Base-by-base conservation (phyloP, 1,139 yeast species). In the Eremothecium cymbalariae region DNA sequence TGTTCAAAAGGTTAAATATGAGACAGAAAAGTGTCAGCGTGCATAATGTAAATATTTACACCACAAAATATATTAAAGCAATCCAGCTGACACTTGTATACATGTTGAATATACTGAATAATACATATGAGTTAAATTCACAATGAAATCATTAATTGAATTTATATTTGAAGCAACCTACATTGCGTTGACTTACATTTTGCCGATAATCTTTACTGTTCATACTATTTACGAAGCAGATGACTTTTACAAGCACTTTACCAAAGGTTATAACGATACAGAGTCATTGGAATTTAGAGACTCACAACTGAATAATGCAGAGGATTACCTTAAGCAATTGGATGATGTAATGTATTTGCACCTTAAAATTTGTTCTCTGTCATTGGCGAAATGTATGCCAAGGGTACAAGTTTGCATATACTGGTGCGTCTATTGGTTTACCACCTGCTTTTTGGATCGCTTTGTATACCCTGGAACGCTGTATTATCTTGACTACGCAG, bases 401-500 rank as follows among this genome's bases (percentile, higher is more conserved):
- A 8, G 32, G 24, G 12, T 27, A 14, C 34, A 31, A n/a, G 19
- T 31, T 16, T 26, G 28, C 14, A 21, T 32, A 20, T 34, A 26
- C 28, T 34, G 38, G 38, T 25, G 31, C 27, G 25, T 31, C 11
- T 34, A 34, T 21, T 34, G 38, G 38, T 24, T 34, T 27, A 8
- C 26, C 12, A 25, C 26, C 6, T 29, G 21, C 21, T 18, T 25
- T 21, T 22, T 29, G 15, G 19, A 25, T 12, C 27, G 25, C 4
- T 19, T 19, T 4, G 4, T 34, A 11, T 13, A 22, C 13, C 37
- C 33, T 7, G 15, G 17, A 17, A 4, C 11, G 13, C 12, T 3
- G 8, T 3, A n/a, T 11, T 24, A 13, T n/a, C 12, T 6, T 12
- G n/a, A 4, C 5, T 24, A 23, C 21, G 30, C 16, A 11, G 25